phyloP scores from a whole-genome alignment of 2,329 filamentous ascomycete species.

The Saccharata proteae region DNA sequence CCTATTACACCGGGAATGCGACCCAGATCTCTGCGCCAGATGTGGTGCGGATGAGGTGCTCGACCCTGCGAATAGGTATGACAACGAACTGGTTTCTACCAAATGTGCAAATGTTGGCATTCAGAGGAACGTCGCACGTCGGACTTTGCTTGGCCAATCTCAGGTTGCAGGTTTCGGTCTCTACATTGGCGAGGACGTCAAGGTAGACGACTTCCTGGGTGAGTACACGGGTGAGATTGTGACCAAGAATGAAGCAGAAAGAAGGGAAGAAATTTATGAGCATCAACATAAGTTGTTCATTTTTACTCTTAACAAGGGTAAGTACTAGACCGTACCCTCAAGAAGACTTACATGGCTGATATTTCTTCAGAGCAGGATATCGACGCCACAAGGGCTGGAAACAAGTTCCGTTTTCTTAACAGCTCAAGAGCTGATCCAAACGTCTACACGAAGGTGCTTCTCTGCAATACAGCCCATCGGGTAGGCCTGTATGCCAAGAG shows the following conservation, averaged over 20 bases:
- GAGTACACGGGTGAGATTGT: conserved; percentile 75
- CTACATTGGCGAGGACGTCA: conserved; percentile 57
- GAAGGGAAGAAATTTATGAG: conserved; percentile 54
- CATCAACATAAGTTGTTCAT: conserved; percentile 52
- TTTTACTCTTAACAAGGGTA: conserved; percentile 39
- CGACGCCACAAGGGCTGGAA: conserved; percentile 65
- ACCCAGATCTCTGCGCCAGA: conserved; percentile 58
- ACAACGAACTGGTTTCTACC: conserved; percentile 42
- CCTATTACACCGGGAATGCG: conserved; percentile 65
- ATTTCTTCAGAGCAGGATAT: conserved; percentile 38
- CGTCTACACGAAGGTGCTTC: conserved; percentile 54
- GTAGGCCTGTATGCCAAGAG: conserved; percentile 61
- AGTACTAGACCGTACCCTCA: conserved; percentile 11
- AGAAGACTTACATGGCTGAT: conserved; percentile 4
- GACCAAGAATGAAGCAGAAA: conserved; percentile 54
- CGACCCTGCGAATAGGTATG: conserved; percentile 53
- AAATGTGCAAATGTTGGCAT: conserved; percentile 63
- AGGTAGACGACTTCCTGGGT: conserved; percentile 59
- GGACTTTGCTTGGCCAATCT: conserved; percentile 57
- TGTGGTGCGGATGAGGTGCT: conserved; percentile 60
- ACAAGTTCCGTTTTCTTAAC: conserved; percentile 75
- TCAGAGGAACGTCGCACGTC: conserved; percentile 54
- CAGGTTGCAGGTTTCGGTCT: conserved; percentile 65
- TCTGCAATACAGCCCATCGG: conserved; percentile 61
- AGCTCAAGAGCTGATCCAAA: conserved; percentile 49